phyloP scores from a whole-genome alignment of 208 protist species.

The Acanthamoeba sp. region DNA sequence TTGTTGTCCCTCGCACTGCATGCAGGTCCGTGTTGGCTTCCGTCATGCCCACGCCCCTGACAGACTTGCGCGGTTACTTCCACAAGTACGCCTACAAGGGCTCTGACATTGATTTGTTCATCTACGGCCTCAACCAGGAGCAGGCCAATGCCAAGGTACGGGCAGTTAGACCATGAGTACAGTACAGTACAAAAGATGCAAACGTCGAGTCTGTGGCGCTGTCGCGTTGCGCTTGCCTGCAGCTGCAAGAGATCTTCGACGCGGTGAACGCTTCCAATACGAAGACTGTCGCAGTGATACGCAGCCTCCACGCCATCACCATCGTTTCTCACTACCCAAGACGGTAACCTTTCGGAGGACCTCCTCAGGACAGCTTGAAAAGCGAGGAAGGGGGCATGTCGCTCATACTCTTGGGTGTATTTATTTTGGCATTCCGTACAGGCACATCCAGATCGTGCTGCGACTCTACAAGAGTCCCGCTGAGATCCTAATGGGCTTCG shows the following conservation, averaged over 20 bases:
- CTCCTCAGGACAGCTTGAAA: too few species aligned
- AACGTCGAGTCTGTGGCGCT: too few species aligned
- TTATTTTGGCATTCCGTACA: too few species aligned
- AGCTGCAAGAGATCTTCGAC: conserved; percentile 29
- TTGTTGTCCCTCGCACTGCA: too few species aligned
- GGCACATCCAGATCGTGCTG: conserved; percentile 84
- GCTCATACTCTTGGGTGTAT: too few species aligned
- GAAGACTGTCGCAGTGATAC: neutral
- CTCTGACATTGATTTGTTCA: conserved; percentile 50
- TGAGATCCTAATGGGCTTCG: conserved; percentile 85
- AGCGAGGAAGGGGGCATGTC: too few species aligned
- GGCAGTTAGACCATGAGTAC: neutral
- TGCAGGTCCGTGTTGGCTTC: conserved; percentile 23
- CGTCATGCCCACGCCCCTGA: conserved; percentile 2
- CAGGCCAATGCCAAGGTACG: conserved; percentile 40
- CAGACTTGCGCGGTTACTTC: neutral
- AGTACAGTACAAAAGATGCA: neutral
- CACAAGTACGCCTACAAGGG: neutral
- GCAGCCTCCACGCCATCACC: neutral
- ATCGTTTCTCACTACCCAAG: conserved; percentile 1
- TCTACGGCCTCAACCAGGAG: conserved; percentile 4
- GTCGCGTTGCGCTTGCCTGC: too few species aligned
- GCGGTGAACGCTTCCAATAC: neutral
- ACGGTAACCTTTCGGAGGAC: too few species aligned
- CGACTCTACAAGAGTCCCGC: conserved; percentile 83